phyloP scores from a whole-genome alignment of 1,284 basidiomycete genomes.

The Volvariella volvacea region DNA sequence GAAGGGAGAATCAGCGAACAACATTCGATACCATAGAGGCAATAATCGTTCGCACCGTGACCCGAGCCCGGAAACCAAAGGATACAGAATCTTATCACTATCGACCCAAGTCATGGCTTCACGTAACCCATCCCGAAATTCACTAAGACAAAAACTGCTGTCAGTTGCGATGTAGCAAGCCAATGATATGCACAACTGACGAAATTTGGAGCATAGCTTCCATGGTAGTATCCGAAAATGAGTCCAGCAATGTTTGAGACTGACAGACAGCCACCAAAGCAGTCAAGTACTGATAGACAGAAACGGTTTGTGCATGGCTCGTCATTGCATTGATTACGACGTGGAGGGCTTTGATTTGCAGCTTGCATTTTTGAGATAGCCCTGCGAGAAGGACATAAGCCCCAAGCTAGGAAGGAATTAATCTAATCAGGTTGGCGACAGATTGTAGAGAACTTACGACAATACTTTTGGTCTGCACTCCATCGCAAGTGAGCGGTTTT shows the following conservation, averaged over 20 bases:
- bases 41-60: constrained; percentile 34
- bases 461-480: background rate
- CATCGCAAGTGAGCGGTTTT: too few species aligned
- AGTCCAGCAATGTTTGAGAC: constrained; percentile 44
- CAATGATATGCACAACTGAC: constrained; percentile 27
- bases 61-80: constrained; percentile 40
- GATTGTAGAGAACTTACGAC: constrained; percentile 3
- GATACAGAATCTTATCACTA: constrained; percentile 51
- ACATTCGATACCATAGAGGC: background rate
- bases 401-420: constrained; percentile 47
- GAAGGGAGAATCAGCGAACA: background rate
- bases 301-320: constrained; percentile 39
- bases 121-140: constrained; percentile 40
- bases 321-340: constrained; percentile 52
- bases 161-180: too few species aligned
- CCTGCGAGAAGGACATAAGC: constrained; percentile 65
- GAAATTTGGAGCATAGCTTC: constrained; percentile 34
- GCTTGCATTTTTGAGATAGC: constrained; percentile 54
- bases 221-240: constrained; percentile 34
- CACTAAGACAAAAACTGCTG: constrained; percentile 26
- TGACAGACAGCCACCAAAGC: constrained; percentile 55
- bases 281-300: constrained; percentile 47
- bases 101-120: constrained; percentile 40
- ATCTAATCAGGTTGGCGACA: background rate
- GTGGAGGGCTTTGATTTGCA: constrained; percentile 51